Conservation (phyloP, 2,329 filamentous ascomycete species). For the Tolypocladium inflatum region DNA sequence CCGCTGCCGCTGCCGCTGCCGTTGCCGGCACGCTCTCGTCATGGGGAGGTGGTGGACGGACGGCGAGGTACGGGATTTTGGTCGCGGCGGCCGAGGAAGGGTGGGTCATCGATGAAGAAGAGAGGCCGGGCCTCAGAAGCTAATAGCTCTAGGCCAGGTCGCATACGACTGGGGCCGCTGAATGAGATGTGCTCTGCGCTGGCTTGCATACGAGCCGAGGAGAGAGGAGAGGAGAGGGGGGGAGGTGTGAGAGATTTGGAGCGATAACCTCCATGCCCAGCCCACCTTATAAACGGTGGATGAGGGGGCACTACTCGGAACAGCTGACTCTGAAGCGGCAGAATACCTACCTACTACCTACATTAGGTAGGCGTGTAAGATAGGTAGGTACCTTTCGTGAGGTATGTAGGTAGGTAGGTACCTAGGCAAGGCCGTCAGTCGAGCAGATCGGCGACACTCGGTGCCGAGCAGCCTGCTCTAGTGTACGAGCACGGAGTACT, state of each 20-base stretch:
- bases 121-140: not conserved
- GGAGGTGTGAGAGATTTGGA: not conserved
- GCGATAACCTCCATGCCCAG: not conserved
- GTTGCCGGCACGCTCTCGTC: not conserved
- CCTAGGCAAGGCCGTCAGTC: too few relatives aligned
- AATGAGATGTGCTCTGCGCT: not conserved
- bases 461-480: not conserved
- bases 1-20: not conserved
- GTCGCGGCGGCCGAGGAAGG: not conserved
- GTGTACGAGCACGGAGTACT: not conserved
- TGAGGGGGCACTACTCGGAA: not conserved
- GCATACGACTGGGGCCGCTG: not conserved
- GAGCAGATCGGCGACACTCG: not conserved
- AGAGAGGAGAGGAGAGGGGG: not conserved
- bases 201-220: not conserved
- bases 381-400: not conserved
- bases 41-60: not conserved
- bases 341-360: not conserved
- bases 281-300: not conserved
- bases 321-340: not conserved
- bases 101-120: not conserved
- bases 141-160: not conserved
- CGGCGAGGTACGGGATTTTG: not conserved
- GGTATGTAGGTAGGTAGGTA: too few relatives aligned
- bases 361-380: not conserved